Evolutionary conservation across 257 asterid genomes (phyloP).

Genomic region (Solanum pinnatisectum): DNA sequence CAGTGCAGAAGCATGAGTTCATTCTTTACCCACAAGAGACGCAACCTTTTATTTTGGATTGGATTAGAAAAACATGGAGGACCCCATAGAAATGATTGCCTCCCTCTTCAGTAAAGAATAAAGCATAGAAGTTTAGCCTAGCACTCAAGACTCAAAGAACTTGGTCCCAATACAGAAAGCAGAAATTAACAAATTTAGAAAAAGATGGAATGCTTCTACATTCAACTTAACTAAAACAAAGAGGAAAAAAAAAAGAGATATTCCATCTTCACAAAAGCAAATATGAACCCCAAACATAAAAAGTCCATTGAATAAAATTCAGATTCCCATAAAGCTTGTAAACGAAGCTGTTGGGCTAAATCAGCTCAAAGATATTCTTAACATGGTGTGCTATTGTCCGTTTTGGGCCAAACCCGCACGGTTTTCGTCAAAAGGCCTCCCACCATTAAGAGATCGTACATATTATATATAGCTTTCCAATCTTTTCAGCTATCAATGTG

Average conservation of each 20-base stretch:
- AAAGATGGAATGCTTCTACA: conserved; percentile 32
- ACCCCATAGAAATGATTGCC: conserved; percentile 1
- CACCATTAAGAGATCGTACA: neutral
- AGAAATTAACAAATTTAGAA: conserved; percentile 18
- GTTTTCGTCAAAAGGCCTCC: neutral
- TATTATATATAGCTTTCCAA: neutral
- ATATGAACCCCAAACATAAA: conserved; percentile 4
- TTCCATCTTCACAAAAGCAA: conserved; percentile 30
- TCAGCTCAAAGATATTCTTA: neutral
- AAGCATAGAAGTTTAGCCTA: conserved; percentile 15
- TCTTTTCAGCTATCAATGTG: neutral
- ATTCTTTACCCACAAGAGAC: conserved; percentile 8
- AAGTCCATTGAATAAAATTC: conserved; percentile 10
- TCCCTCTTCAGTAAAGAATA: conserved; percentile 27
- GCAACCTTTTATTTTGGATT: conserved; percentile 5
- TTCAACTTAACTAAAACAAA: neutral
- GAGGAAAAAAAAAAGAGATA: conserved; percentile 3
- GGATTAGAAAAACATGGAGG: neutral
- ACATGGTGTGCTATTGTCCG: neutral
- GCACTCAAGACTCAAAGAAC: conserved; percentile 5
- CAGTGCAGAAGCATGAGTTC: neutral
- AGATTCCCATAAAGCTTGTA: conserved; percentile 22
- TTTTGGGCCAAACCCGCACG: neutral
- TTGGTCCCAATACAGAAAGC: conserved; percentile 14
- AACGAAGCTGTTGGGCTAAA: neutral